Evolutionary conservation across 805 yeast genomes (phyloP), one percentile per base, ranked within the genome.

Genomic region (Saccharomycopsis sp.): DNA sequence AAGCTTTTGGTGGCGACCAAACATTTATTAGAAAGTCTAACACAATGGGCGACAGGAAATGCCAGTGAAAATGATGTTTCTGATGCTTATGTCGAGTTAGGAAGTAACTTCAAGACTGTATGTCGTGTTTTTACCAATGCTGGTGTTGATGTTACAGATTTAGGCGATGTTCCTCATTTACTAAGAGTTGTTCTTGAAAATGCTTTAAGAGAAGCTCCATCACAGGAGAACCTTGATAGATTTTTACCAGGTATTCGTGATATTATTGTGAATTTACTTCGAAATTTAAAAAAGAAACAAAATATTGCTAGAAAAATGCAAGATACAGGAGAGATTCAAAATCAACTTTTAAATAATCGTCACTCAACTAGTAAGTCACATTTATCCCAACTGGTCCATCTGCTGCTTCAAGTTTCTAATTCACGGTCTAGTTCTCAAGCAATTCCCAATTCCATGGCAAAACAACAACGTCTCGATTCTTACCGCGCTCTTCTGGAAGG

Each of bases 81-180:
- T 2, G 85, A 87, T 52, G 82, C 87, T 3, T 92, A 86, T 57
- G 98, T 92, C 13, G 79, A 76, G 49, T 69, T 92, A 21, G 98
- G 98, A 1, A 92, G 88, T 54, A 96, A 89, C 58, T 92, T 87
- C 66, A 78, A 89, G 50, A 74, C 83, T 3, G 84, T 94, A 1
- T 76, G 88, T 18, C 70, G 85, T 45, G 83, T 94, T 2, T 88
- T 89, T 56, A 63, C 76, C 4, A 69, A 69, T 41, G 79, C 85
- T 2, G 94, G 94, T 1, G 76, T 92, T 3, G 88, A 82, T 49
- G 79, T 81, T 6, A 64, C 78, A 10, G 95, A 86, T 55, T 63
- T 92, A 21, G 92, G 95, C 1, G 95, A 89, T 53, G 95, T 92
- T 1, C 97, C 98, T 0, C 78, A 72, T 44, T 74, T 79, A 12